A percentile compares a stretch with the other conserved stretches of the same genome.
Conservation (phyloP, 768 basidiomycete species). For the Cystobasidiopsis lactophilus region DNA sequence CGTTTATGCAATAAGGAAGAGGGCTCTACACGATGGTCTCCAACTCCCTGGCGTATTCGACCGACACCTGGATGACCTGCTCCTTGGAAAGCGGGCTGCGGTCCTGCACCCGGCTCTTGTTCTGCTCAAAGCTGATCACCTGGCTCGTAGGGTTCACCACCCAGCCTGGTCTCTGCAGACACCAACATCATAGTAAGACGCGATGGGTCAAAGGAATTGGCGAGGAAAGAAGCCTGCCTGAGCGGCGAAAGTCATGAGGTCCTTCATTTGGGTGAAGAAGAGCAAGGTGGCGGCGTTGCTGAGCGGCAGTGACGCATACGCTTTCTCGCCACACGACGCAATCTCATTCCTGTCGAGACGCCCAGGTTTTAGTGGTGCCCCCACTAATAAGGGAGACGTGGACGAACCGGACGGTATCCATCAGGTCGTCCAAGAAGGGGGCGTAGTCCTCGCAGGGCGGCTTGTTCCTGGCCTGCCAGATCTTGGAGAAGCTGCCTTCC, state of each 20-base stretch:
- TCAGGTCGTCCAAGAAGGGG: conserved; percentile 75
- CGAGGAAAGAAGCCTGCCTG: conserved; percentile 31
- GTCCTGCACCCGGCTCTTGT: conserved; percentile 29
- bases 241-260: conserved; percentile 60
- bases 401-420: conserved; percentile 72
- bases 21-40: conserved; percentile 66
- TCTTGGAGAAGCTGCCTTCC: conserved; percentile 96
- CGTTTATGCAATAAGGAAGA: too few species aligned
- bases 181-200: background rate
- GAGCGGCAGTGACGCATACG: conserved; percentile 73
- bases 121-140: conserved; percentile 41
- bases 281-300: conserved; percentile 74
- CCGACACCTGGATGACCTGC: conserved; percentile 52
- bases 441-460: conserved; percentile 87
- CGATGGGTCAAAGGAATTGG: background rate
- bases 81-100: conserved; percentile 65
- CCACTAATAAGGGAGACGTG: too few species aligned
- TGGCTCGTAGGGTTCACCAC: conserved; percentile 41
- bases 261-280: conserved; percentile 67
- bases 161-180: conserved; percentile 18
- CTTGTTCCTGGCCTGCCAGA: conserved; percentile 82
- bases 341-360: conserved; percentile 60
- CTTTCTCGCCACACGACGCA: conserved; percentile 82
- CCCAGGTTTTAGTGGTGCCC: background rate
- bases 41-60: conserved; percentile 63